Percentiles rank a stretch among this genome's conserved stretches.
Evolutionary conservation across 139 green algal genomes (phyloP).

Genomic region (Chlorella sp.): DNA sequence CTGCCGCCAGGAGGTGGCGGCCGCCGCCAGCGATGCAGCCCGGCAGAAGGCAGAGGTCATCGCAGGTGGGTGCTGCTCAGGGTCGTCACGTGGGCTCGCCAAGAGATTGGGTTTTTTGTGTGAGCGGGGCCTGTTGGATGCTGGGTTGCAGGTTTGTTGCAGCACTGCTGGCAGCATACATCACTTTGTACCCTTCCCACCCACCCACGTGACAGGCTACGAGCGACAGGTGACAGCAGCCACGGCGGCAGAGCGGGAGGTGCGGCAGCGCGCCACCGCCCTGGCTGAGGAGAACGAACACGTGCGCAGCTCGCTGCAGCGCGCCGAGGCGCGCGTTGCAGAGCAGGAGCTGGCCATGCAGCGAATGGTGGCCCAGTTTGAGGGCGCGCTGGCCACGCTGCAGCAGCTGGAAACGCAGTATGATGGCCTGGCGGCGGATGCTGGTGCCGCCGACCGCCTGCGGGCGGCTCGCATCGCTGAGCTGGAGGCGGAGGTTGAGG

Average conservation of each 20-base stretch:
- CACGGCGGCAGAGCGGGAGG: slow-evolving; percentile 34
- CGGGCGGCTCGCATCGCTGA: slow-evolving; percentile 25
- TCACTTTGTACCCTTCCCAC: neutral
- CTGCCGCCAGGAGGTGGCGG: slow-evolving; percentile 3
- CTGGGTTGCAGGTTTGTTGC: neutral
- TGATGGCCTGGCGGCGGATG: slow-evolving; percentile 33
- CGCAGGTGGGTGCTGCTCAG: neutral
- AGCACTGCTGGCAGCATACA: neutral
- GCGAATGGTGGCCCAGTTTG: slow-evolving; percentile 52
- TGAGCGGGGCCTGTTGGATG: neutral
- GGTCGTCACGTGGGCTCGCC: neutral
- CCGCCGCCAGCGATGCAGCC: slow-evolving; percentile 11
- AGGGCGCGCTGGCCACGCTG: slow-evolving; percentile 47
- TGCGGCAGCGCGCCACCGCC: neutral
- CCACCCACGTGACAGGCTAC: slow-evolving; percentile 18
- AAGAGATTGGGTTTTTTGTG: neutral
- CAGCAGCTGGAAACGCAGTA: slow-evolving; percentile 57
- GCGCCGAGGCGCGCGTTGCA: slow-evolving; percentile 25
- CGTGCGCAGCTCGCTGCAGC: slow-evolving; percentile 39
- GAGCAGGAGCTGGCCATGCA: slow-evolving; percentile 44
- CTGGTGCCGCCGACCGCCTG: slow-evolving; percentile 29
- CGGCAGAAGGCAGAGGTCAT: slow-evolving; percentile 26
- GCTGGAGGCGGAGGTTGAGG: slow-evolving; percentile 36
- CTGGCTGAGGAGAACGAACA: slow-evolving; percentile 38
- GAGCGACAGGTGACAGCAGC: slow-evolving; percentile 32